Percentiles rank a stretch among this genome's conserved stretches.
phyloP scores from a whole-genome alignment of 2,329 filamentous ascomycete species.

The Fusarium robinianum region DNA sequence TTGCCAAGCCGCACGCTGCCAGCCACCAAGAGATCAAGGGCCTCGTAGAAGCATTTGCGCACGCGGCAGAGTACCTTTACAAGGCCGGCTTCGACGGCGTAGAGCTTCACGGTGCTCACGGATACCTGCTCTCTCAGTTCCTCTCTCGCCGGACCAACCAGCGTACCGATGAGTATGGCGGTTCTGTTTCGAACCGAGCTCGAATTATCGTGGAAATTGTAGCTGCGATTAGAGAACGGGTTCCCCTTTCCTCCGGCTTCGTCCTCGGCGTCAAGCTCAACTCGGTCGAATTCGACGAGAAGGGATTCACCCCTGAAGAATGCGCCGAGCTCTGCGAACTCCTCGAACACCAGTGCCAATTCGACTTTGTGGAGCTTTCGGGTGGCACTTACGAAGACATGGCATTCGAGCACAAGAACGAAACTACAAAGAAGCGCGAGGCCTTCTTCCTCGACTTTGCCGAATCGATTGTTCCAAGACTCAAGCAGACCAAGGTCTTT shows the following conservation, averaged over 20 bases:
- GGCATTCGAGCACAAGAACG: conserved; percentile 56
- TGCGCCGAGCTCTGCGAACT: conserved; percentile 52
- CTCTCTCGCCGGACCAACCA: conserved; percentile 54
- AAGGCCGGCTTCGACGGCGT: conserved; percentile 63
- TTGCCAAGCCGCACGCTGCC: conserved; percentile 56
- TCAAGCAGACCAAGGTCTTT: conserved; percentile 59
- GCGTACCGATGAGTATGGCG: conserved; percentile 58
- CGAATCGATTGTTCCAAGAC: conserved; percentile 51
- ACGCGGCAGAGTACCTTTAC: conserved; percentile 64
- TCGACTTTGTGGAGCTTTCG: conserved; percentile 64
- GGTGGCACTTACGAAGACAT: conserved; percentile 64
- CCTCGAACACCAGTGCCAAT: conserved; percentile 51
- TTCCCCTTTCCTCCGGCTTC: conserved; percentile 35
- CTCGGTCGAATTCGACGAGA: conserved; percentile 58
- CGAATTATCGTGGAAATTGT: conserved; percentile 53
- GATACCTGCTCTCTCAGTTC: conserved; percentile 59
- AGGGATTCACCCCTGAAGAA: conserved; percentile 58
- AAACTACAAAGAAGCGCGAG: conserved; percentile 59
- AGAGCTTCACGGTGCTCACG: conserved; percentile 57
- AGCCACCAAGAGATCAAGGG: conserved; percentile 58
- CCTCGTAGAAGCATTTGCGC: conserved; percentile 64
- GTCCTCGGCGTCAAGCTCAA: conserved; percentile 63
- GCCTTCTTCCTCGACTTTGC: conserved; percentile 67
- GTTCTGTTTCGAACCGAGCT: conserved; percentile 48
- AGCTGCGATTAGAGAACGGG: conserved; percentile 40